These are phyloP conservation scores for Ophiocordyceps camponoti-rufipedis DNA, from an alignment of 2,329 filamentous ascomycete species.

Conservation along the genomic window DNA sequence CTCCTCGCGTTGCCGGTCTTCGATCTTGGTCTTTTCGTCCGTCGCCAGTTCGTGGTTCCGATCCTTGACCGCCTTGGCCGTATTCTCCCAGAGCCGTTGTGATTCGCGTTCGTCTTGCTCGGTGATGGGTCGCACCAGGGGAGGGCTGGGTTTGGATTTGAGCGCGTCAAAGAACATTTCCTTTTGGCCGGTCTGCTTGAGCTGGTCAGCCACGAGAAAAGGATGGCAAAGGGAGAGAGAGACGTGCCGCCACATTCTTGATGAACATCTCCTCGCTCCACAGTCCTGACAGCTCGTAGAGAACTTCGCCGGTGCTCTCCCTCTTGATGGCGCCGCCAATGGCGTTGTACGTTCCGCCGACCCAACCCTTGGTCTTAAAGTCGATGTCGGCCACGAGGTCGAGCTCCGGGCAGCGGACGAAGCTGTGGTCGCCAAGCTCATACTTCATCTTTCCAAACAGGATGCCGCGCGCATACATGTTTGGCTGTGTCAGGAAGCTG, in stretches of 20 bases:
- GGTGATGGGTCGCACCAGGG: slow-evolving; percentile 54
- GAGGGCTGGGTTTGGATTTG: slow-evolving; percentile 57
- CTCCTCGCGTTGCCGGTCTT: slow-evolving; percentile 81
- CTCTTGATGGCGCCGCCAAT: slow-evolving; percentile 86
- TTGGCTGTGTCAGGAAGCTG: slow-evolving; percentile 86
- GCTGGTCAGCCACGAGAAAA: background rate
- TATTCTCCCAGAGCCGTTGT: slow-evolving; percentile 69
- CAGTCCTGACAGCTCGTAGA: slow-evolving; percentile 82
- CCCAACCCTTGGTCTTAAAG: slow-evolving; percentile 97
- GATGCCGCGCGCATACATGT: slow-evolving; percentile 97
- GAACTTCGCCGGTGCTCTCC: slow-evolving; percentile 63
- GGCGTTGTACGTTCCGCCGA: slow-evolving; percentile 88
- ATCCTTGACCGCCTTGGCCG: slow-evolving; percentile 63
- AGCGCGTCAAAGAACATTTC: slow-evolving; percentile 79
- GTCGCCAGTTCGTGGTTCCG: slow-evolving; percentile 80
- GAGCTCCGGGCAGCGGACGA: slow-evolving; percentile 77
- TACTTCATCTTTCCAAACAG: slow-evolving; percentile 99
- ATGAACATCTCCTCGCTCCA: slow-evolving; percentile 95
- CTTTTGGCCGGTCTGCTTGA: slow-evolving; percentile 63
- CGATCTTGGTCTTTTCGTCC: slow-evolving; percentile 89
- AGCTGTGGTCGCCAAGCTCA: slow-evolving; percentile 90
- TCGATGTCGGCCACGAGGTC: slow-evolving; percentile 81
- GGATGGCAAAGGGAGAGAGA: background rate
- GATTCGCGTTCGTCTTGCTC: slow-evolving; percentile 88
- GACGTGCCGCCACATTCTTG: slow-evolving; percentile 56